Conservation (phyloP, 148 eudicot species). For the Rhododendron griersonianum region DNA sequence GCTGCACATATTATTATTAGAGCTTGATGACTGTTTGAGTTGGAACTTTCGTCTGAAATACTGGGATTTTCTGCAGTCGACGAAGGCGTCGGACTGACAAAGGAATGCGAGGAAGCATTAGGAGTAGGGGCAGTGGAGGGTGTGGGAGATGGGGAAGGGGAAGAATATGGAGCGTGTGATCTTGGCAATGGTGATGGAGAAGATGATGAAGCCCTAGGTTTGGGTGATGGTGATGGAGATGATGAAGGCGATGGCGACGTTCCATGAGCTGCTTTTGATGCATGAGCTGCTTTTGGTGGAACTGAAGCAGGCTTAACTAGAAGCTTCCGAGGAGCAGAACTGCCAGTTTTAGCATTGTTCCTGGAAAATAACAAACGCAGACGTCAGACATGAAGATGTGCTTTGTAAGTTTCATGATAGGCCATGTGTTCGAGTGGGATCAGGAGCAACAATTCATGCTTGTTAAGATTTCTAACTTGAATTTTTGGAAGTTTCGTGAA, state of each 20-base stretch:
- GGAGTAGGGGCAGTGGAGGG: slow-evolving; percentile 9
- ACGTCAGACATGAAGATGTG: neutral
- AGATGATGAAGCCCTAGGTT: neutral
- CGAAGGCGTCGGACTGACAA: neutral
- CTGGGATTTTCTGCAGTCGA: neutral
- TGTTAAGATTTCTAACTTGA: neutral
- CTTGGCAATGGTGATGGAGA: neutral
- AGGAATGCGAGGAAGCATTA: slow-evolving; percentile 8
- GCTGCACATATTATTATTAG: slow-evolving; percentile 29
- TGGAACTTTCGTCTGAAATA: neutral
- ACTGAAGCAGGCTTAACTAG: slow-evolving; percentile 13
- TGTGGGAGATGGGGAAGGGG: slow-evolving; percentile 24
- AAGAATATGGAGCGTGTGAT: neutral
- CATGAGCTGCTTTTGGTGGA: neutral
- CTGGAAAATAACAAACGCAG: slow-evolving; percentile 16
- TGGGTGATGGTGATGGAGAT: slow-evolving; percentile 6
- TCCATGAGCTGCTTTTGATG: neutral
- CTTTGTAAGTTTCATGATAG: neutral
- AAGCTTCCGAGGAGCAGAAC: slow-evolving; percentile 24
- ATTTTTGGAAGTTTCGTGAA: neutral
- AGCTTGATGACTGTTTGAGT: slow-evolving; percentile 18
- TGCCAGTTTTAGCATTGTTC: slow-evolving; percentile 10
- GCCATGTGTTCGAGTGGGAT: slow-evolving; percentile 3
- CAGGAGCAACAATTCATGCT: neutral
- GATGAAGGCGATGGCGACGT: slow-evolving; percentile 2